Evolutionary conservation across 257 asterid genomes (phyloP), one percentile per base, ranked within the genome.

Genomic region (Solanum sitiens): DNA sequence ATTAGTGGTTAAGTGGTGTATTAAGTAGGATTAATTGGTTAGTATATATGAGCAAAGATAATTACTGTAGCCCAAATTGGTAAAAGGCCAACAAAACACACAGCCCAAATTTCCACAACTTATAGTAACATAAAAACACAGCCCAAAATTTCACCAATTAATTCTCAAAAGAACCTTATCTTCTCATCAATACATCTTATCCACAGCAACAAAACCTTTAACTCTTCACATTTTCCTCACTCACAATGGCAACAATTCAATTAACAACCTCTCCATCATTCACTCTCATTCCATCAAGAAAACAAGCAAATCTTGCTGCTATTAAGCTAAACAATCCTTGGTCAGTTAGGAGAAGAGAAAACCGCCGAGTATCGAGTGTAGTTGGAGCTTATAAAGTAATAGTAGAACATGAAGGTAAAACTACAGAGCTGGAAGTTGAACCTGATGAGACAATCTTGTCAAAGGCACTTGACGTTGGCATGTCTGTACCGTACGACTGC

Each of bases 401-500:
- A 45, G 83, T 96, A 87, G 98, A 96, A 77, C 98, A 96, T 82
- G 90, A 86, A 77, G 93, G 89, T 35, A 84, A 88, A 23, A 86
- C 91, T 2, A 93, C 95, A 33, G 98, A 94, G 91, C 89, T 96
- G 1, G 94, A 94, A 44, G 97, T 96, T 59, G 98, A 96, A 59
- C 89, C 96, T 12, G 98, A 96, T 61, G 99, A 96, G 88, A 94
- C 98, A 70, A 94, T 96, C 47, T 92, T 96, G 12, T 94, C 98
- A 3, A 93, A 90, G 87, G 99, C 99, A 27, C 42, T 94, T 73
- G 95, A 94, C 27, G 87, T 83, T 88, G 99, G 94, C 72, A 67
- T 96, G 92, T 77, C 87, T 0, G 95, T 94, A 80, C 99, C 99
- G 0, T 89, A 96, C 85, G 99, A 95, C 90, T 96, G 99, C 94